These are phyloP conservation scores for Corynespora cassiicola DNA, from an alignment of 2,329 filamentous ascomycete species.

Conservation along the genomic window DNA sequence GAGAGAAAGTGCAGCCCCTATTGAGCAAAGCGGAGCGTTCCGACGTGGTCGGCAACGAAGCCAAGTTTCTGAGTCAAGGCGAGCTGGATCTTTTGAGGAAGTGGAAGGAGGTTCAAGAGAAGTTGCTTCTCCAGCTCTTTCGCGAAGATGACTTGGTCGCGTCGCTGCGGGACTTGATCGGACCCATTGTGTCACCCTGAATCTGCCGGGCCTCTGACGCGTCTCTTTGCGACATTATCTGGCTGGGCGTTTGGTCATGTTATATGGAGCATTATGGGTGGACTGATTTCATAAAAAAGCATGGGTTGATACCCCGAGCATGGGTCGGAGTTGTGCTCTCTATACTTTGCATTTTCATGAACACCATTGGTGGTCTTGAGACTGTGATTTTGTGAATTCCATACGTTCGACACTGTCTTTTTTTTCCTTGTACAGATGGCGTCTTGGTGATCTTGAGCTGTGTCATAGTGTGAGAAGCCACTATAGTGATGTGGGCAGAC, in stretches of 20 bases:
- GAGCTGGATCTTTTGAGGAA: conserved; percentile 74
- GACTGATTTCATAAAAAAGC: conserved; percentile 4
- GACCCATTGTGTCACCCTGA: conserved; percentile 32
- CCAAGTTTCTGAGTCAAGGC: conserved; percentile 76
- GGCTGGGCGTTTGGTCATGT: too few relatives aligned
- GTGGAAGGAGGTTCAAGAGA: conserved; percentile 69
- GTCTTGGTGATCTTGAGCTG: too few relatives aligned
- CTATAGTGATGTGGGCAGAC: too few relatives aligned
- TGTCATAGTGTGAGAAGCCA: too few relatives aligned
- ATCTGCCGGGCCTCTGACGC: not conserved
- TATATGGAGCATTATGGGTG: conserved; percentile 1
- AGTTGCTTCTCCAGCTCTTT: conserved; percentile 78
- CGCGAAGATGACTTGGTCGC: conserved; percentile 85
- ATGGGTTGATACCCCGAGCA: conserved; percentile 10
- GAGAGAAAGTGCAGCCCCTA: conserved; percentile 72
- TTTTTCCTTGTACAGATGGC: too few relatives aligned
- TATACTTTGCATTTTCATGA: too few relatives aligned
- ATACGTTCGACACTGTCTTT: too few relatives aligned
- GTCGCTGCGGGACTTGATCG: conserved; percentile 72
- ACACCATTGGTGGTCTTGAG: too few relatives aligned
- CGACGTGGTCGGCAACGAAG: conserved; percentile 84
- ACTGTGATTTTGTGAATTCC: too few relatives aligned
- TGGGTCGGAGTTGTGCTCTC: conserved; percentile 7
- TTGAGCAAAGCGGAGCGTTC: conserved; percentile 82
- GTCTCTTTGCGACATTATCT: conserved; percentile 1